Evolutionary conservation across 192 early-diverging fungal species (phyloP).

Genomic region (Coemansia sp.): DNA sequence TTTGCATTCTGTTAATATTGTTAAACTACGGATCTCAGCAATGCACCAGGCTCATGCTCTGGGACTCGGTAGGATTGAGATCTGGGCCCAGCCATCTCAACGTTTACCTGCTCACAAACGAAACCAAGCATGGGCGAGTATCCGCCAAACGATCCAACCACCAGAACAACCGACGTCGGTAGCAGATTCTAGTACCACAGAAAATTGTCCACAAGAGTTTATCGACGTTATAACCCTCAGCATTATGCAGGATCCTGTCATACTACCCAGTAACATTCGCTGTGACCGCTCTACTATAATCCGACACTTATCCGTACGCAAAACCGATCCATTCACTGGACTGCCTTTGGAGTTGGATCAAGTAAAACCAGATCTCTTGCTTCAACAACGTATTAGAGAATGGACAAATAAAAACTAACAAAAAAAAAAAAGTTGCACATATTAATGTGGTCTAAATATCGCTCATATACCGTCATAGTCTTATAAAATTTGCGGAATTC

Average conservation of each 20-base stretch:
- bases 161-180: no score
- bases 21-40: conserved; percentile 16
- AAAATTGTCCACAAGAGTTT: conserved; percentile 27
- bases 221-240: conserved; percentile 32
- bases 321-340: conserved; percentile 40
- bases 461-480: conserved; percentile 51
- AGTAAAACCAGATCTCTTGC: conserved; percentile 21
- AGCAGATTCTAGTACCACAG: background rate
- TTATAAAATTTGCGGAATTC: conserved; percentile 18
- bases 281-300: conserved; percentile 36
- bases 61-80: conserved; percentile 22
- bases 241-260: conserved; percentile 34
- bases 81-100: conserved; percentile 38
- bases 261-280: conserved; percentile 16
- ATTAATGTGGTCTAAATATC: background rate
- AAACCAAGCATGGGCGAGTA: conserved; percentile 1
- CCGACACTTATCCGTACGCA: conserved; percentile 14
- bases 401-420: conserved; percentile 14
- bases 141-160: background rate
- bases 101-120: conserved; percentile 14
- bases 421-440: conserved; percentile 2
- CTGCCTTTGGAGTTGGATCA: conserved; percentile 17
- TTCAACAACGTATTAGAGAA: conserved; percentile 16
- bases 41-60: conserved; percentile 25
- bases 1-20: conserved; percentile 9